phyloP scores from a whole-genome alignment of 129 eudicot genomes.

The Kitagawia praeruptora region DNA sequence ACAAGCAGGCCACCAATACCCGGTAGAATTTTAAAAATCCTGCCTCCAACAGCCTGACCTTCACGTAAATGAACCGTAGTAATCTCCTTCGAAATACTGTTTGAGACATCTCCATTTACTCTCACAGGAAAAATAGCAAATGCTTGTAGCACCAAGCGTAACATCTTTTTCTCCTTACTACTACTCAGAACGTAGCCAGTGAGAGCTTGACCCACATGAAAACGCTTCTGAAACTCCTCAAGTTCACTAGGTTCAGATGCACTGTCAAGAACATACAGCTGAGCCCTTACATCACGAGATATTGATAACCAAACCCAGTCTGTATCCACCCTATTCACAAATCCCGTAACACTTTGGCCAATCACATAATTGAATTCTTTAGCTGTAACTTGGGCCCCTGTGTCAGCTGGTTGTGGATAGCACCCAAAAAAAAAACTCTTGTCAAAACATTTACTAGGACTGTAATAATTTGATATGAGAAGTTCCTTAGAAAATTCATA shows the following conservation, averaged over 20 bases:
- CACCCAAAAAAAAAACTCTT: background rate
- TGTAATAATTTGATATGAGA: background rate
- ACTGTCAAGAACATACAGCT: constrained; percentile 63
- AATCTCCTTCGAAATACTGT: constrained; percentile 18
- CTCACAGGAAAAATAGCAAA: constrained; percentile 22
- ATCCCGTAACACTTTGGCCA: constrained; percentile 61
- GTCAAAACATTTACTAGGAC: background rate
- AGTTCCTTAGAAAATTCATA: background rate
- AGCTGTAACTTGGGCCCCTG: background rate
- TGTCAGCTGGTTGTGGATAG: constrained; percentile 22
- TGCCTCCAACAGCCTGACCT: constrained; percentile 63
- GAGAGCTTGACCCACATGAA: constrained; percentile 47
- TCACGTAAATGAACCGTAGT: constrained; percentile 38
- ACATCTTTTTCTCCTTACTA: constrained; percentile 50
- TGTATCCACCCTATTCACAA: constrained; percentile 65
- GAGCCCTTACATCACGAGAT: constrained; percentile 72
- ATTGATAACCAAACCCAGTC: constrained; percentile 88
- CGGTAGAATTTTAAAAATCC: constrained; percentile 71
- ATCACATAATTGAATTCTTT: constrained; percentile 48
- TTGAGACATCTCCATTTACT: constrained; percentile 18
- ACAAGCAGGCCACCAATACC: constrained; percentile 90
- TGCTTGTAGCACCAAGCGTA: constrained; percentile 49
- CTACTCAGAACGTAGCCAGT: constrained; percentile 48
- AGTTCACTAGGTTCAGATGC: constrained; percentile 65
- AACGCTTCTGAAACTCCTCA: constrained; percentile 54